Percentiles rank a stretch among this genome's conserved stretches.
phyloP scores from a whole-genome alignment of 345 rosid species.

The Brassica juncea region DNA sequence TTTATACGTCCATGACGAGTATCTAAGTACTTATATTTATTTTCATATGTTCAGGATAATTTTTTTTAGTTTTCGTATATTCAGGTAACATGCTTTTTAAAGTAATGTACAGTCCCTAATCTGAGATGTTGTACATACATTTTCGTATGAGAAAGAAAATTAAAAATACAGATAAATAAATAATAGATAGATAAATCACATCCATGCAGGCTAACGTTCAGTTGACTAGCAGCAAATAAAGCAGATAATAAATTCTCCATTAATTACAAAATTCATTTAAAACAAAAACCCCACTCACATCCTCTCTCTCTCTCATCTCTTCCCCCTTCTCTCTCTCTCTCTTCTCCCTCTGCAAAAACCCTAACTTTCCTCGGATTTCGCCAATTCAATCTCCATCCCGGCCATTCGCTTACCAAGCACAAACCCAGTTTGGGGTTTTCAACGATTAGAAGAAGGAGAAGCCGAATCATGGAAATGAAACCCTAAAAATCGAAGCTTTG shows the following conservation, averaged over 20 bases:
- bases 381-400: constrained; percentile 19
- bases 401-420: constrained; percentile 13
- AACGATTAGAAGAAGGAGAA: constrained; percentile 7
- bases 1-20: no score
- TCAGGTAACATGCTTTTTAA: not conserved
- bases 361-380: constrained; percentile 37
- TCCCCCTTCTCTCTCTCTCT: not conserved
- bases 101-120: not conserved
- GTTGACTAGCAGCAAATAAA: constrained; percentile 56
- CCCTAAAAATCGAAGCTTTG: constrained; percentile 21
- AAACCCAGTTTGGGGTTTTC: constrained; percentile 21
- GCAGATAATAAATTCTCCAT: constrained; percentile 44
- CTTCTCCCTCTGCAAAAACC: constrained; percentile 43
- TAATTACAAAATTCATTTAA: constrained; percentile 31
- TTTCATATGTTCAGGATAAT: no score
- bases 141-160: not conserved
- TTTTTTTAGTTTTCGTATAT: not conserved
- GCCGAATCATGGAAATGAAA: not conserved
- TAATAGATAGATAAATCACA: constrained; percentile 36
- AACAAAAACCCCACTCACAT: constrained; percentile 29
- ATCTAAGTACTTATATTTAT: not conserved
- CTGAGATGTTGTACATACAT: not conserved
- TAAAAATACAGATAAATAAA: not conserved
- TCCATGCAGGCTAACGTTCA: constrained; percentile 77
- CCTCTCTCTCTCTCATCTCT: not conserved